Percentiles rank a stretch among this genome's conserved stretches.
phyloP scores from a whole-genome alignment of 1,284 basidiomycete genomes.

The Neolentinus lepideus region DNA sequence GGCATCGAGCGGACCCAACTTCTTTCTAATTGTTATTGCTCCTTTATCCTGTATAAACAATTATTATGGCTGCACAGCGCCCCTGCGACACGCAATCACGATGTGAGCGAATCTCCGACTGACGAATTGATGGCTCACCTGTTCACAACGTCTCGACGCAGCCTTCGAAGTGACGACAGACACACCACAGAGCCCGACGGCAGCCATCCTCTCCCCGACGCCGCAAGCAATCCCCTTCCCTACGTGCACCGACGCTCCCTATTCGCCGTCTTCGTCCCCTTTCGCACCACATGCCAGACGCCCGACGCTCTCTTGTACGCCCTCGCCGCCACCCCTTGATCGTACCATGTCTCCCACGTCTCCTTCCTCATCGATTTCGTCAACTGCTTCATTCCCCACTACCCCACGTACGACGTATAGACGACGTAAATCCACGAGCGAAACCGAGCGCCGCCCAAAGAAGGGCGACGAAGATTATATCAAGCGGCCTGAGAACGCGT shows the following conservation, averaged over 20 bases:
- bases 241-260: slow-evolving; percentile 54
- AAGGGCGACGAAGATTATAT: slow-evolving; percentile 76
- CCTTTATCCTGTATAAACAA: slow-evolving; percentile 27
- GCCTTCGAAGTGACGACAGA: slow-evolving; percentile 68
- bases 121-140: slow-evolving; percentile 19
- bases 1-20: slow-evolving; percentile 22
- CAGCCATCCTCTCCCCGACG: slow-evolving; percentile 66
- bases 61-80: slow-evolving; percentile 66
- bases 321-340: slow-evolving; percentile 29
- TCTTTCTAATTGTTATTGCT: slow-evolving; percentile 20
- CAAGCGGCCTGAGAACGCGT: slow-evolving; percentile 75
- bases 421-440: slow-evolving; percentile 57
- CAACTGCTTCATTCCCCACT: slow-evolving; percentile 20
- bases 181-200: slow-evolving; percentile 46
- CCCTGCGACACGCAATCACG: slow-evolving; percentile 62
- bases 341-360: slow-evolving; percentile 44
- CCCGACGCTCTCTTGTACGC: slow-evolving; percentile 39
- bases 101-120: slow-evolving; percentile 33
- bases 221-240: slow-evolving; percentile 72
- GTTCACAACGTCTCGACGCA: slow-evolving; percentile 17
- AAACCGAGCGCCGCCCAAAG: slow-evolving; percentile 61
- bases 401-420: slow-evolving; percentile 20
- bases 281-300: slow-evolving; percentile 51
- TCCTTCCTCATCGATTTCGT: slow-evolving; percentile 29
- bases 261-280: slow-evolving; percentile 56